Conservation (phyloP, 2,329 filamentous ascomycete species). For the Claviceps digitariae region DNA sequence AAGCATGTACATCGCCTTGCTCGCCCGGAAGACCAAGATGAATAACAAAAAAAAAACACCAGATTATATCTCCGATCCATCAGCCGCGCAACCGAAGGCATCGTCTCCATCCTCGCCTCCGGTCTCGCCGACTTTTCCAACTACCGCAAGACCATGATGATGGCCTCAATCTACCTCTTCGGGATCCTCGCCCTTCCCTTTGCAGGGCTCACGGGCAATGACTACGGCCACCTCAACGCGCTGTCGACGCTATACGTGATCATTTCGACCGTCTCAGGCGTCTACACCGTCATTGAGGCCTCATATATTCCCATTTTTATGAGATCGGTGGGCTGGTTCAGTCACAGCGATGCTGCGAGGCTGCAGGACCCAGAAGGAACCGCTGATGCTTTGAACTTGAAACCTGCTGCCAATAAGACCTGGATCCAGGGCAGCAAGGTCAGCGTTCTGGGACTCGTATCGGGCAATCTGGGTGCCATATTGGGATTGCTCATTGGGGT, state of each 20-base stretch:
- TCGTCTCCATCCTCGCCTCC: constrained; percentile 9
- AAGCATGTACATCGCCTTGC: not conserved
- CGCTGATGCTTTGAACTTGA: too few species aligned
- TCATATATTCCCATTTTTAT: constrained; percentile 12
- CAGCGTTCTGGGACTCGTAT: constrained; percentile 9
- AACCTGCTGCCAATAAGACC: not conserved
- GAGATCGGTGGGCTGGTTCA: constrained; percentile 9
- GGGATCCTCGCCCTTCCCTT: constrained; percentile 9
- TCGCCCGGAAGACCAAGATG: not conserved
- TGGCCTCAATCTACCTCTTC: constrained; percentile 11
- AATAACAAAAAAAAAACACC: constrained; percentile 1
- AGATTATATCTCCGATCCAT: constrained; percentile 9
- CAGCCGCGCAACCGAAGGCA: constrained; percentile 8
- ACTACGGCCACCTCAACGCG: constrained; percentile 9
- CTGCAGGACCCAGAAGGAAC: not conserved
- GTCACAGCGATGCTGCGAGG: not conserved
- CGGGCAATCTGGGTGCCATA: constrained; percentile 9
- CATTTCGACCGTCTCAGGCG: constrained; percentile 8
- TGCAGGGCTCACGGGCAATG: constrained; percentile 7
- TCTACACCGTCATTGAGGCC: constrained; percentile 9
- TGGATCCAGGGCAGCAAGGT: constrained; percentile 9
- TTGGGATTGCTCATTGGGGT: constrained; percentile 10
- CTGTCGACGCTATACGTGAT: constrained; percentile 8
- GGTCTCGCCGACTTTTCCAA: constrained; percentile 10
- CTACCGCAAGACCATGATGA: constrained; percentile 12